Base-by-base conservation (phyloP, 1,284 basidiomycete genomes). In the Boletus smithii region DNA sequence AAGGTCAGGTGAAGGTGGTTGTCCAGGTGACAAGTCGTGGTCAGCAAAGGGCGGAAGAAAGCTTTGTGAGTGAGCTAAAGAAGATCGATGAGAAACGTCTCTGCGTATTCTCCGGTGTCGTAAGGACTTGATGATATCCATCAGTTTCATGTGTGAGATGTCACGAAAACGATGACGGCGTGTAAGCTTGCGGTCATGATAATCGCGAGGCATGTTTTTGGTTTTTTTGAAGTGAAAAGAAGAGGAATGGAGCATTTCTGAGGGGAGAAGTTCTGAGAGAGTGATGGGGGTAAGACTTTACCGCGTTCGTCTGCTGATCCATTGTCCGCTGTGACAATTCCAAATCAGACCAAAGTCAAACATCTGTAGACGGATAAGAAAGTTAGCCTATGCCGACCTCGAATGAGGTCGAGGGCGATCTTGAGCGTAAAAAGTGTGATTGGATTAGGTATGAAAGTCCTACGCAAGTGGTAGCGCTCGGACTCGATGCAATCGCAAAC, bases 71-170 rank as follows among this genome's bases (percentile, higher is more conserved):
- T 22, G 49, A 22, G 42, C 29, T n/a, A 49, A 34, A 33, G 51
- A 38, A 4, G 43, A 35, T n/a, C 35, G 50, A 27, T 9, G 47
- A 23, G 48, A 36, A 40, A 37, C 20, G 3, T 48, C 31, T 37
- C 35, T 46, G 26, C 37, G 50, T 33, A 57, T 33, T 43, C 50
- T 46, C 13, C 48, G 41, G 20, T 30, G 45, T 20, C 63, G 54
- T 34, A 63, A 34, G 26, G 59, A 62, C 40, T 62, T 60, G 59
- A 65, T 47, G 29, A 67, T 37, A 11, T 58, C 48, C 4, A 37
- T 40, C n/a, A 65, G 39, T 51, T 62, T 62, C 10, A 51, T 48
- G 24, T 44, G 50, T 4, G 64, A 47, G 18, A 51, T 41, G 18
- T 62, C 61, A 10, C 46, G 45, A 40, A 60, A 43, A 32, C 50